Conservation (phyloP, 2,329 filamentous ascomycete genomes). For the Didymella pinodella region DNA sequence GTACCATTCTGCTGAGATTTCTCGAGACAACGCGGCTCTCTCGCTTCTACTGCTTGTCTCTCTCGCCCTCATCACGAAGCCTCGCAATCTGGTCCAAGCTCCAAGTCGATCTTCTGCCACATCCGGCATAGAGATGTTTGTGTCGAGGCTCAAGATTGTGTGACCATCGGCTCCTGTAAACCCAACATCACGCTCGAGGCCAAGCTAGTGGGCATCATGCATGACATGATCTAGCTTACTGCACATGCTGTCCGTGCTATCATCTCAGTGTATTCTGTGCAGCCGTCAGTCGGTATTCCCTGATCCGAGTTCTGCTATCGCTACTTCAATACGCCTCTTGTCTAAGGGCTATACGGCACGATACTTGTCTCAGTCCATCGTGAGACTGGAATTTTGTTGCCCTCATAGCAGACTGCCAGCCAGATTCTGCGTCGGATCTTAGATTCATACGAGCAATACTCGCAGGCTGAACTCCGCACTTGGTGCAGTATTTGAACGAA, state of each 20-base stretch:
- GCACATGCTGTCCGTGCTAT: background rate
- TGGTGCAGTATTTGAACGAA: no score
- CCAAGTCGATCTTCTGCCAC: background rate
- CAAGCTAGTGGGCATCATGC: background rate
- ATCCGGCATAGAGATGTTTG: background rate
- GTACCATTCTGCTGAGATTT: background rate
- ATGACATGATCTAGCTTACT: background rate
- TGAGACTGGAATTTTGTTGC: background rate
- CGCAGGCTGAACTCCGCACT: background rate
- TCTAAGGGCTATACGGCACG: background rate
- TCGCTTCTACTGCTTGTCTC: background rate
- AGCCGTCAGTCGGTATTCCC: background rate
- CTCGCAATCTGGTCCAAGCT: background rate
- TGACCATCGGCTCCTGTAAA: background rate
- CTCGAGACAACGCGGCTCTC: background rate
- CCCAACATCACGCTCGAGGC: background rate
- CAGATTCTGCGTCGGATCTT: background rate
- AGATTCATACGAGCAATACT: background rate
- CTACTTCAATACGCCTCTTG: background rate
- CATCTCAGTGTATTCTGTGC: background rate
- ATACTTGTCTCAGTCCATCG: background rate
- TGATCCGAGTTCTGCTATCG: background rate
- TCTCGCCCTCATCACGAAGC: background rate
- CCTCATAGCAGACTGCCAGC: background rate
- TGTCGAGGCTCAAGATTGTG: background rate